These are phyloP conservation scores for Aspergillus latus DNA, from an alignment of 2,329 filamentous ascomycete genomes.

Conservation along the genomic window DNA sequence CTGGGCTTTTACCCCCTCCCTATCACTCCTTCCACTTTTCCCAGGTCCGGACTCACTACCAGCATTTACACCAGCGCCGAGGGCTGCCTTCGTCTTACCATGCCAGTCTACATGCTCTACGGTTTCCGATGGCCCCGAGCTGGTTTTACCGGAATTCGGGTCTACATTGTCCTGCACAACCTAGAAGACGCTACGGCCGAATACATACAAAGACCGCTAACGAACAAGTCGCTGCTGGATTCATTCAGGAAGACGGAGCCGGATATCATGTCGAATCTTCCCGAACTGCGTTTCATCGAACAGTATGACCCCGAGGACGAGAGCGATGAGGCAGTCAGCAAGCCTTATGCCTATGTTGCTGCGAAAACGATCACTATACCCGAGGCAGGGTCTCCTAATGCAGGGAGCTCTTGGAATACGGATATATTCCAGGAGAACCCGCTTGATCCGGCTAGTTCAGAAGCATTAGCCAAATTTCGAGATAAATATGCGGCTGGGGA, in stretches of 20 bases:
- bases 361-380: constrained; percentile 71
- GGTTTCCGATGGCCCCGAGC: constrained; percentile 87
- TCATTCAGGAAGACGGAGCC: constrained; percentile 69
- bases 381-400: constrained; percentile 29
- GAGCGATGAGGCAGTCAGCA: constrained; percentile 55
- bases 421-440: constrained; percentile 52
- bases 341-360: constrained; percentile 82
- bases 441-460: constrained; percentile 52
- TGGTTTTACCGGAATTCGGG: constrained; percentile 63
- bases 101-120: constrained; percentile 89
- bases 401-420: constrained; percentile 55
- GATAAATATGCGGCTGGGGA: constrained; percentile 61
- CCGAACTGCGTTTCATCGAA: constrained; percentile 71
- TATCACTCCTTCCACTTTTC: background rate
- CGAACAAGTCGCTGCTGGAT: constrained; percentile 64
- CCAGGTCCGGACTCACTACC: no score
- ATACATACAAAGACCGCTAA: constrained; percentile 77
- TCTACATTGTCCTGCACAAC: constrained; percentile 80
- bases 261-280: constrained; percentile 53
- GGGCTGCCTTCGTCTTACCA: constrained; percentile 37
- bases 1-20: constrained; percentile 15
- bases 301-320: constrained; percentile 74
- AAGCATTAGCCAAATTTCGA: constrained; percentile 56
- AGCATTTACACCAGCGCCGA: background rate
- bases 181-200: constrained; percentile 83